These are phyloP conservation scores for Brassica rapa DNA, from an alignment of 345 rosid genomes.

Conservation along the genomic window DNA sequence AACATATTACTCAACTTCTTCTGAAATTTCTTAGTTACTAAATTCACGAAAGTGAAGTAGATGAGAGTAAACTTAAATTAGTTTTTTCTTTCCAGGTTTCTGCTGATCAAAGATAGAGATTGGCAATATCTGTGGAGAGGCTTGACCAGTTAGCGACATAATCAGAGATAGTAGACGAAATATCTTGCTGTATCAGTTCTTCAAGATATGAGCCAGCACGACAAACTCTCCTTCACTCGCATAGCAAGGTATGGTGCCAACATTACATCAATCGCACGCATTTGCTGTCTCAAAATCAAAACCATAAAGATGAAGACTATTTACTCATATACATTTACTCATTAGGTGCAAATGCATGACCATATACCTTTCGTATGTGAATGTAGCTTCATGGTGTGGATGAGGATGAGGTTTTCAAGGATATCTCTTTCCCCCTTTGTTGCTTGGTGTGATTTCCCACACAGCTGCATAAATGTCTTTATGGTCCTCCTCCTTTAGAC, in stretches of 20 bases:
- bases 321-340: background rate
- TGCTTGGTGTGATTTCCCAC: slow-evolving; percentile 25
- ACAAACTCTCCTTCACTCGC: slow-evolving; percentile 36
- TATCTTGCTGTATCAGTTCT: slow-evolving; percentile 73
- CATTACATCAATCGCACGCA: background rate
- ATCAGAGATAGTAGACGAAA: slow-evolving; percentile 56
- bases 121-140: slow-evolving; percentile 24
- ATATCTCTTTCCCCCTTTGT: slow-evolving; percentile 11
- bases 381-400: background rate
- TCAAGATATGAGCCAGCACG: slow-evolving; percentile 78
- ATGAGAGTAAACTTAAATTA: background rate
- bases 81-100: slow-evolving; percentile 48
- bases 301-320: background rate
- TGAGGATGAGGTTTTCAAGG: slow-evolving; percentile 19
- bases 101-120: slow-evolving; percentile 66
- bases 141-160: no score
- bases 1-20: background rate
- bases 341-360: background rate
- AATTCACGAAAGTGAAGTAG: background rate
- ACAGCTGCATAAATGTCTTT: slow-evolving; percentile 9
- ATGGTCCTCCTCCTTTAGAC: slow-evolving; percentile 6
- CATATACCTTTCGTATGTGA: background rate
- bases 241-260: slow-evolving; percentile 51
- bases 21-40: background rate
- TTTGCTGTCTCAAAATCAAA: background rate